phyloP scores from a whole-genome alignment of 1,139 yeast genomes.

The Pichia sp. region DNA sequence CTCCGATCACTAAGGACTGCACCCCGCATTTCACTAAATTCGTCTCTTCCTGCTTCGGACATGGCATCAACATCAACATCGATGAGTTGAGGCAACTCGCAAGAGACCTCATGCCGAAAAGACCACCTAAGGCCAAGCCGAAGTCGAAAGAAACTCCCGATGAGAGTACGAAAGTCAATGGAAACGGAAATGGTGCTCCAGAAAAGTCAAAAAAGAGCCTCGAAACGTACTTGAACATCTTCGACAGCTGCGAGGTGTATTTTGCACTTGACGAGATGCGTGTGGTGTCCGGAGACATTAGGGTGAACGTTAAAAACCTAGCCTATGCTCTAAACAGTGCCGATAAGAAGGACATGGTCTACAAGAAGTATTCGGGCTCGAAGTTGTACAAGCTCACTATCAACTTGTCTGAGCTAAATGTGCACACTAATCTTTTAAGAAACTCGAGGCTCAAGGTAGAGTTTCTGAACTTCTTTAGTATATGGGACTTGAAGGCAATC shows the following conservation, averaged over 20 bases:
- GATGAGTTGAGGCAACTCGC: constrained; percentile 5
- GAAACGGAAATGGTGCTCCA: background rate
- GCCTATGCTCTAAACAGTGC: constrained; percentile 14
- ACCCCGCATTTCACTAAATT: constrained; percentile 9
- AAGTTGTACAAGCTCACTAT: constrained; percentile 17
- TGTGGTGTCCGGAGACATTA: background rate
- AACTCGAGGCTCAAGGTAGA: constrained; percentile 16
- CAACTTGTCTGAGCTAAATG: constrained; percentile 15
- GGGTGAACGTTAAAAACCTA: constrained; percentile 10
- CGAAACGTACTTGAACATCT: constrained; percentile 7
- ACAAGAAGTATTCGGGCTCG: constrained; percentile 6
- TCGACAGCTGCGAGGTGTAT: constrained; percentile 11
- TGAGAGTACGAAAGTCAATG: too few species aligned
- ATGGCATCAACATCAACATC: constrained; percentile 14
- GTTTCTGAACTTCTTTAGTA: constrained; percentile 19
- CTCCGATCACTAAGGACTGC: constrained; percentile 3
- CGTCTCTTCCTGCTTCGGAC: constrained; percentile 12
- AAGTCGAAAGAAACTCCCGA: too few species aligned
- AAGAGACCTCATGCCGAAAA: constrained; percentile 3
- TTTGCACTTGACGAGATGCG: constrained; percentile 18
- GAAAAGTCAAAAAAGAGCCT: background rate
- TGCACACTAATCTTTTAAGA: constrained; percentile 1
- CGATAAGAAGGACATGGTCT: constrained; percentile 12
- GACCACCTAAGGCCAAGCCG: too few species aligned
- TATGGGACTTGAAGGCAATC: constrained; percentile 15